Evolutionary conservation across 1,139 yeast genomes (phyloP).

Genomic region (Protomyces gravidus): DNA sequence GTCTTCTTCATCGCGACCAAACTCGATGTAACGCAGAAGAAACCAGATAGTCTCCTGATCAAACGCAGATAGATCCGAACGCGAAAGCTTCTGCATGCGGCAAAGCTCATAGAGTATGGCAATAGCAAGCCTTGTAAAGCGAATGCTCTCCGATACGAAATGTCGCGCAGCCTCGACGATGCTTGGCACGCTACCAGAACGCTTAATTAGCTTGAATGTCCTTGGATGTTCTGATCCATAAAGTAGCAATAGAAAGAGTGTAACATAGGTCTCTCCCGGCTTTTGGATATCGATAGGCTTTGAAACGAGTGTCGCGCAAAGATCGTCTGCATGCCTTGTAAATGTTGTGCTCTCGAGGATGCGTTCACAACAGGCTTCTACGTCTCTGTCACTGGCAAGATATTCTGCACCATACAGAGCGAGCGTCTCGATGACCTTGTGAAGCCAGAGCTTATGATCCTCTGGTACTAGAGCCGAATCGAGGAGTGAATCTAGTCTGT

Average conservation of each 20-base stretch:
- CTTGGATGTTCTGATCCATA: constrained; percentile 48
- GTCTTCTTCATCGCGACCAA: constrained; percentile 51
- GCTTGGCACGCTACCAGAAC: constrained; percentile 50
- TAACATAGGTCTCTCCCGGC: constrained; percentile 24
- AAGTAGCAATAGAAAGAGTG: constrained; percentile 42
- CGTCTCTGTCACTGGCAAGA: constrained; percentile 39
- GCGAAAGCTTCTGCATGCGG: constrained; percentile 47
- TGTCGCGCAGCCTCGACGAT: constrained; percentile 45
- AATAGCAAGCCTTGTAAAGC: constrained; percentile 46
- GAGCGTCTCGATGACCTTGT: background rate
- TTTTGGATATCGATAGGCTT: constrained; percentile 30
- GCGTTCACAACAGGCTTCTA: constrained; percentile 38
- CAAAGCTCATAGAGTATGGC: constrained; percentile 55
- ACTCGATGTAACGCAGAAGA: constrained; percentile 51
- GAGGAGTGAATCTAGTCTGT: background rate
- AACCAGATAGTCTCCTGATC: constrained; percentile 53
- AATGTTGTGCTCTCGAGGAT: constrained; percentile 39
- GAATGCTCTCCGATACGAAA: constrained; percentile 35
- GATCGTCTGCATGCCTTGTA: constrained; percentile 38
- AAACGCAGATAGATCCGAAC: constrained; percentile 48
- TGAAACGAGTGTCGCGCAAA: constrained; percentile 38
- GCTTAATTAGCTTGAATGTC: constrained; percentile 48
- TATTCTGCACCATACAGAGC: constrained; percentile 35
- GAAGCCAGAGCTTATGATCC: background rate
- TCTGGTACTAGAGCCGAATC: background rate